Evolutionary conservation across 306 rosid genomes (phyloP).

Genomic region (Castanospermum australe): DNA sequence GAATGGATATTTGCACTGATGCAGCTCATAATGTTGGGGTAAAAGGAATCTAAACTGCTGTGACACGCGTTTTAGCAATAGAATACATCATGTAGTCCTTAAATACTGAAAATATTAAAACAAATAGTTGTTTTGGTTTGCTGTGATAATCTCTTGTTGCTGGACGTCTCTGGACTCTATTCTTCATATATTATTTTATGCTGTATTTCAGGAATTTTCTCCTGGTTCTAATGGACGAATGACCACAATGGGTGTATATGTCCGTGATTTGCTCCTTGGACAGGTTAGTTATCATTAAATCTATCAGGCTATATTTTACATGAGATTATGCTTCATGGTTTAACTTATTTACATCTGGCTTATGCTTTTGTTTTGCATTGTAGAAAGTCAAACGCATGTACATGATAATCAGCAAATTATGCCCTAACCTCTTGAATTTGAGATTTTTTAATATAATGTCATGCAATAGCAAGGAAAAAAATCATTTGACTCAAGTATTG

Average conservation of each 20-base stretch:
- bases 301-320: not conserved
- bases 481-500: slow-evolving; percentile 36
- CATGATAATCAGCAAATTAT: slow-evolving; percentile 14
- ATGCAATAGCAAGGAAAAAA: slow-evolving; percentile 25
- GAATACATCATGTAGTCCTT: not conserved
- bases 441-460: slow-evolving; percentile 27
- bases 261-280: slow-evolving; percentile 98
- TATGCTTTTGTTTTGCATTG: slow-evolving; percentile 8
- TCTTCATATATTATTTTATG: not conserved
- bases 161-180: not conserved
- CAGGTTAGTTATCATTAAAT: slow-evolving; percentile 61
- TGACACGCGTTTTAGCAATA: not conserved
- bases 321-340: slow-evolving; percentile 9
- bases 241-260: slow-evolving; percentile 92
- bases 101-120: not conserved
- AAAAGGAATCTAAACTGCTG: not conserved
- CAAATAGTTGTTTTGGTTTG: not conserved
- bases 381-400: slow-evolving; percentile 33
- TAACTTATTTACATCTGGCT: not conserved
- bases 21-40: too few relatives aligned
- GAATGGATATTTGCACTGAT: too few relatives aligned
- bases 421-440: slow-evolving; percentile 20
- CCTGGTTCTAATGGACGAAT: slow-evolving; percentile 95
- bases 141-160: not conserved
- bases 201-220: slow-evolving; percentile 82